These are phyloP conservation scores for Candida morakotiae DNA, from an alignment of 805 yeast genomes.

Conservation along the genomic window DNA sequence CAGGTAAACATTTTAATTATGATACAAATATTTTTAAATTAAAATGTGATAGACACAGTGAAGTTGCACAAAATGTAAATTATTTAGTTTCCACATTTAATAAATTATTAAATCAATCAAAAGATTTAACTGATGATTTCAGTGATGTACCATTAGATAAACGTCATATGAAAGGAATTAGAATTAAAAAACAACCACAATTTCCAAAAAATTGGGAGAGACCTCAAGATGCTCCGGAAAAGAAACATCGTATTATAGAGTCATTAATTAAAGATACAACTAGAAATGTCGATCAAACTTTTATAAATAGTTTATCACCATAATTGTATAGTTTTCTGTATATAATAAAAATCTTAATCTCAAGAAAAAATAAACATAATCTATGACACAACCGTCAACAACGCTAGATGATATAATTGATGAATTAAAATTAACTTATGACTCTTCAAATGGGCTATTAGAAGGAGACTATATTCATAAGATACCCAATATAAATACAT, in stretches of 20 bases:
- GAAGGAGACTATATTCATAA: slow-evolving; percentile 52
- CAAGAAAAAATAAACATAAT: neutral
- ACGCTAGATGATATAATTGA: slow-evolving; percentile 48
- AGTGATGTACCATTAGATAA: slow-evolving; percentile 78
- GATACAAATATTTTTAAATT: slow-evolving; percentile 57
- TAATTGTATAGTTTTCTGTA: slow-evolving; percentile 10
- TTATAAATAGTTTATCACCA: slow-evolving; percentile 21
- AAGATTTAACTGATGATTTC: slow-evolving; percentile 59
- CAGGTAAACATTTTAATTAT: slow-evolving; percentile 74
- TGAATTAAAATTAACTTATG: slow-evolving; percentile 52
- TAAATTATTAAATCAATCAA: slow-evolving; percentile 60
- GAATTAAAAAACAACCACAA: slow-evolving; percentile 28
- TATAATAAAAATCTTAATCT: slow-evolving; percentile 2
- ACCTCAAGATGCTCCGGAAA: slow-evolving; percentile 62
- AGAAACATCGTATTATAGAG: slow-evolving; percentile 30
- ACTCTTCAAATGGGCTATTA: slow-evolving; percentile 54
- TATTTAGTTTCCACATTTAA: slow-evolving; percentile 62
- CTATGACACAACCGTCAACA: slow-evolving; percentile 29
- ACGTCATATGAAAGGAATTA: slow-evolving; percentile 50
- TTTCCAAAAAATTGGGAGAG: slow-evolving; percentile 80
- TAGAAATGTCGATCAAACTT: slow-evolving; percentile 28
- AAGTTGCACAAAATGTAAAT: slow-evolving; percentile 84
- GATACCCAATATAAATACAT: slow-evolving; percentile 37
- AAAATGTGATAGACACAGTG: slow-evolving; percentile 60
- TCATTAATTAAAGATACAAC: slow-evolving; percentile 30